A percentile compares a stretch with the other conserved stretches of the same genome.
Conservation (phyloP, 441 rosid genomes). For the Syzygium syzygioides region DNA sequence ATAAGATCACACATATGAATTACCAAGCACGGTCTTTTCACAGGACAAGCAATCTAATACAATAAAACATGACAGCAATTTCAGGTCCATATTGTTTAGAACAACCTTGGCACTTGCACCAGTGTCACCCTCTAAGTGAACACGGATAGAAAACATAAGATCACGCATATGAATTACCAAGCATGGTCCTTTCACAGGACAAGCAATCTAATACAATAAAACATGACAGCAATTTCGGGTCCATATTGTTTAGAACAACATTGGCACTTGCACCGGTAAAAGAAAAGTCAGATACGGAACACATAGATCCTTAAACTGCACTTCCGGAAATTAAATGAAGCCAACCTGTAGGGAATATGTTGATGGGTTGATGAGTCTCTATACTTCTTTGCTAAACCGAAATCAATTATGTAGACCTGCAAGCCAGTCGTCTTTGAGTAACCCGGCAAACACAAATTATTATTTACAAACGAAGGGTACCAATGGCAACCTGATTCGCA, state of each 20-base stretch:
- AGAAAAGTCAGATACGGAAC: not conserved
- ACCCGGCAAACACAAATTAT: not conserved
- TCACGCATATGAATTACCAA: not conserved
- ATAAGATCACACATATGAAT: not conserved
- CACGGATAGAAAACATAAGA: not conserved
- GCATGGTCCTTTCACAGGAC: not conserved
- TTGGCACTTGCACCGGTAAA: not conserved
- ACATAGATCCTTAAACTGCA: not conserved
- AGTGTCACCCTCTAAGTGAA: not conserved
- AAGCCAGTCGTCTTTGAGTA: constrained; percentile 1
- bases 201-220: not conserved
- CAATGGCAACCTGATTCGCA: constrained; percentile 71
- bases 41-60: not conserved
- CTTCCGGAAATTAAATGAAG: not conserved
- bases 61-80: not conserved
- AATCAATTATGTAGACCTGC: constrained; percentile 91
- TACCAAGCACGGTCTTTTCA: not conserved
- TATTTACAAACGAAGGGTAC: not conserved
- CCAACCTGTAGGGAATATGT: constrained; percentile 95
- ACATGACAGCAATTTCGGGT: not conserved
- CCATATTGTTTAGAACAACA: not conserved
- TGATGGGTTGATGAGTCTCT: constrained; percentile 86
- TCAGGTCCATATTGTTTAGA: not conserved
- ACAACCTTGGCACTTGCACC: not conserved
- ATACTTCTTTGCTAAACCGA: constrained; percentile 97